Conservation (phyloP, 2,329 filamentous ascomycete genomes). For the Nannizziopsis arthrosporioides region DNA sequence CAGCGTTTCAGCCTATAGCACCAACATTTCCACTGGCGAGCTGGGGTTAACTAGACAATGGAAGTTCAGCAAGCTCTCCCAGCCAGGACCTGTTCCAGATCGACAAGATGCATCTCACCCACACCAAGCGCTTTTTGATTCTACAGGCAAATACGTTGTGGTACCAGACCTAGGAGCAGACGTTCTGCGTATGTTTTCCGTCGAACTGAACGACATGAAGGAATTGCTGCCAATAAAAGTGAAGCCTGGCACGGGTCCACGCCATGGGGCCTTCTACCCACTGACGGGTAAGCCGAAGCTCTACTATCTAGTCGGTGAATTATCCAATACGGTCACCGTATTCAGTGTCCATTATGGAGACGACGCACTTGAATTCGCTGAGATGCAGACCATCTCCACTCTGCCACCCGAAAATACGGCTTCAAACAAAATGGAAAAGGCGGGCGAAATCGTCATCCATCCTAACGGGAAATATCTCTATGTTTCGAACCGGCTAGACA, state of each 20-base stretch:
- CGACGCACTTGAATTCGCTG: conserved; percentile 22
- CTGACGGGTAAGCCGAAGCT: conserved; percentile 31
- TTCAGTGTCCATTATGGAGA: conserved; percentile 26
- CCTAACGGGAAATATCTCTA: conserved; percentile 47
- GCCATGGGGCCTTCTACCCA: conserved; percentile 45
- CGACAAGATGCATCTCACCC: conserved; percentile 48
- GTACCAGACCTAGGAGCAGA: conserved; percentile 54
- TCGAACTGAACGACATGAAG: conserved; percentile 37
- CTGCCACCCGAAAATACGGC: conserved; percentile 35
- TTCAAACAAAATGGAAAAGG: conserved; percentile 37
- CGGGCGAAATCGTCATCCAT: conserved; percentile 43
- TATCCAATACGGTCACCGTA: conserved; percentile 40
- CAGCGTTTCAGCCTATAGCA: conserved; percentile 10
- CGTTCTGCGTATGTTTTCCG: conserved; percentile 44
- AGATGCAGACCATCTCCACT: conserved; percentile 36
- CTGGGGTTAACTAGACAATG: conserved; percentile 16
- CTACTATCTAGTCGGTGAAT: conserved; percentile 44
- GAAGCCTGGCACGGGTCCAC: conserved; percentile 45
- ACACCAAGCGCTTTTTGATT: conserved; percentile 50
- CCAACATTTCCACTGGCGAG: conserved; percentile 6
- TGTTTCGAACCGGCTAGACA: conserved; percentile 56
- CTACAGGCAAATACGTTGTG: conserved; percentile 46
- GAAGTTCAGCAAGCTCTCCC: conserved; percentile 23
- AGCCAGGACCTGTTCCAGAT: conserved; percentile 25
- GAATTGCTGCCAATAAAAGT: conserved; percentile 32